These are phyloP conservation scores for Sporothrix humicola DNA, from an alignment of 2,329 filamentous ascomycete species.

Conservation along the genomic window DNA sequence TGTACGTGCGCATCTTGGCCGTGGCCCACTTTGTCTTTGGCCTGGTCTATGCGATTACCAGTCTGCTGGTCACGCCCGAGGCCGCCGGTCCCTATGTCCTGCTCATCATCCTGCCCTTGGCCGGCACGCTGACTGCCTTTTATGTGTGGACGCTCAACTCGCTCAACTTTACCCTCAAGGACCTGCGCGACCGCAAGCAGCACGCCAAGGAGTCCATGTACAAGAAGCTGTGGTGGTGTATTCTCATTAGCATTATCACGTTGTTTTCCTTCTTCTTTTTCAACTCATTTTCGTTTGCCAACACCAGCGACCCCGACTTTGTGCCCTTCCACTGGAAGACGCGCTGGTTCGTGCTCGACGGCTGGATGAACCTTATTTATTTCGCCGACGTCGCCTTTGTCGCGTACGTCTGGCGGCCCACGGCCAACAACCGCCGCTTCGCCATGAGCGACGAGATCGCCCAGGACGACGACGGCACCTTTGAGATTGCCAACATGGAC, in stretches of 20 bases:
- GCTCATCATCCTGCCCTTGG: slow-evolving; percentile 89
- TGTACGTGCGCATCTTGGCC: slow-evolving; percentile 88
- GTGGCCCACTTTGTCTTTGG: slow-evolving; percentile 94
- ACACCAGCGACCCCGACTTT: slow-evolving; percentile 82
- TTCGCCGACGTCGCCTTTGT: slow-evolving; percentile 91
- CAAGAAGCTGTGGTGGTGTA: slow-evolving; percentile 98
- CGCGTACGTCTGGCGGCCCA: slow-evolving; percentile 95
- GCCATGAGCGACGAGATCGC: slow-evolving; percentile 99
- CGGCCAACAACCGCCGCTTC: slow-evolving; percentile 93
- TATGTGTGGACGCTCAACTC: slow-evolving; percentile 99
- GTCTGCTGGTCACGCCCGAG: slow-evolving; percentile 86
- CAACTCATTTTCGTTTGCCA: slow-evolving; percentile 94
- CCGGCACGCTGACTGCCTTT: slow-evolving; percentile 90
- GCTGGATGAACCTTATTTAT: slow-evolving; percentile 97
- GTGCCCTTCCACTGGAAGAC: slow-evolving; percentile 97
- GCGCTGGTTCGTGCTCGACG: slow-evolving; percentile 95
- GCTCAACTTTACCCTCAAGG: slow-evolving; percentile 92
- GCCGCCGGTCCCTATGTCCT: slow-evolving; percentile 86
- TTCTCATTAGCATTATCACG: slow-evolving; percentile 86
- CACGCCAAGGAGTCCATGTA: slow-evolving; percentile 95
- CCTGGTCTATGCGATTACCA: slow-evolving; percentile 88
- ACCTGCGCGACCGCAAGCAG: slow-evolving; percentile 92
- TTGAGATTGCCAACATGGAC: slow-evolving; percentile 93
- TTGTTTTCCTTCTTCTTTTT: slow-evolving; percentile 99
- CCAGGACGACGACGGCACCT: slow-evolving; percentile 93